Evolutionary conservation across 768 basidiomycete species (phyloP), one percentile per base, ranked within the genome.

Genomic region (Tylopilus sp.): DNA sequence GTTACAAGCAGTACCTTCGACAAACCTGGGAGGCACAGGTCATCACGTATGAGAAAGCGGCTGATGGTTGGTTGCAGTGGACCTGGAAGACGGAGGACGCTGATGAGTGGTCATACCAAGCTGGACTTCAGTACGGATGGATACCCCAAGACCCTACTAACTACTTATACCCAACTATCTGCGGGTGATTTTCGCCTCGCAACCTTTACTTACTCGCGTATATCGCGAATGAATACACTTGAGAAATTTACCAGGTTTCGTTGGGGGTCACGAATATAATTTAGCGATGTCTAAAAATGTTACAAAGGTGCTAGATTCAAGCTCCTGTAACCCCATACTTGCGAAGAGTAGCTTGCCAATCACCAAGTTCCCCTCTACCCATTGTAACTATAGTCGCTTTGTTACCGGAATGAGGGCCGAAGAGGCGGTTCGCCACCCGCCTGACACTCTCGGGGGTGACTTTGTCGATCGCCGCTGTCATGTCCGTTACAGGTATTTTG

Each of bases 81-180:
- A 82, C 87, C 1, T 92, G 89, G 89, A 92, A 92, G 72, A 69
- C 89, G 0, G 90, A 92, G 69, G 72, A 72, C 55, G 86, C 89
- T 3, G 88, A 91, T 56, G 94, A 96, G 53, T 97, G 94, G 94
- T 79, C 87, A 1, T 96, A 96, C 74, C 81, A 88, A 57, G 84
- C 87, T 41, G 92, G 92, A 36, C 74, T 95, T 30, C 68, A 74
- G 13, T 78, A 84, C 55, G 92, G 92, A 21, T 94, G 89, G 90
- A 94, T 96, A 65, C 92, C 93, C 10, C 67, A 76, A 56, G 67
- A 78, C 66, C 80, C 83, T 2, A 76, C 77, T 10, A 34, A 77
- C 34, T 67, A 73, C 47, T 9, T 41, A 61, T 90, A 81, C 69
- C 86, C 84, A 16, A 78, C 73, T 58, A 86, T 87, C 50, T 95